phyloP scores from a whole-genome alignment of 176 grass and related monocot species.

The Carex cristatella region DNA sequence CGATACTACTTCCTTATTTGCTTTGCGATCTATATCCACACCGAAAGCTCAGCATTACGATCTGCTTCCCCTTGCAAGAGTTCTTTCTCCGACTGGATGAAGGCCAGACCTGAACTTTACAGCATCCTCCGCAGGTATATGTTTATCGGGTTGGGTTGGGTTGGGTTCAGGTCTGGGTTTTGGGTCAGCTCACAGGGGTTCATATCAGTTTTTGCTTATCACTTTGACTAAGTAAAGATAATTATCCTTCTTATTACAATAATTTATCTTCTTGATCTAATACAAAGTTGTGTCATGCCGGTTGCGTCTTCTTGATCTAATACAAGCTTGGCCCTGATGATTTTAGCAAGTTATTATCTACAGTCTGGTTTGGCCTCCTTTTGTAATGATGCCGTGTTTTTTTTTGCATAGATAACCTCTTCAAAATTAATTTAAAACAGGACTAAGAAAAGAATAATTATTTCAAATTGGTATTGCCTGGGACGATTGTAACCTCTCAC shows the following conservation, averaged over 20 bases:
- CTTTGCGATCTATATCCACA: constrained; percentile 93
- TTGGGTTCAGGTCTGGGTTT: background rate
- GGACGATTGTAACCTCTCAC: background rate
- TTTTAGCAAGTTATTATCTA: background rate
- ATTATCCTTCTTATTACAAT: background rate
- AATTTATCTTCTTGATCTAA: background rate
- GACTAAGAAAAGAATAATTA: background rate
- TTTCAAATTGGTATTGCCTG: background rate
- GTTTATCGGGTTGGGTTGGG: background rate
- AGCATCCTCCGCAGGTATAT: constrained; percentile 92
- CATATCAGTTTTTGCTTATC: background rate
- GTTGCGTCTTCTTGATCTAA: background rate
- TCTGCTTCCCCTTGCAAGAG: constrained; percentile 47
- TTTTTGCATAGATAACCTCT: background rate
- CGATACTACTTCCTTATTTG: constrained; percentile 99
- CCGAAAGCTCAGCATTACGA: constrained; percentile 53
- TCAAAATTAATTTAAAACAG: background rate
- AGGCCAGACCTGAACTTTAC: constrained; percentile 89
- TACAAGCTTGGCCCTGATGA: background rate
- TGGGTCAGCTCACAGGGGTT: background rate
- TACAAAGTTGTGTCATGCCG: background rate
- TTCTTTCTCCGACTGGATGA: constrained; percentile 98
- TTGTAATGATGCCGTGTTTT: background rate
- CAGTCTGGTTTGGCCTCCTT: background rate
- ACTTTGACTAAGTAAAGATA: background rate